Percentiles rank a stretch among this genome's conserved stretches.
These are phyloP conservation scores for Camellia japonica DNA, from an alignment of 148 eudicot species.

Conservation along the genomic window DNA sequence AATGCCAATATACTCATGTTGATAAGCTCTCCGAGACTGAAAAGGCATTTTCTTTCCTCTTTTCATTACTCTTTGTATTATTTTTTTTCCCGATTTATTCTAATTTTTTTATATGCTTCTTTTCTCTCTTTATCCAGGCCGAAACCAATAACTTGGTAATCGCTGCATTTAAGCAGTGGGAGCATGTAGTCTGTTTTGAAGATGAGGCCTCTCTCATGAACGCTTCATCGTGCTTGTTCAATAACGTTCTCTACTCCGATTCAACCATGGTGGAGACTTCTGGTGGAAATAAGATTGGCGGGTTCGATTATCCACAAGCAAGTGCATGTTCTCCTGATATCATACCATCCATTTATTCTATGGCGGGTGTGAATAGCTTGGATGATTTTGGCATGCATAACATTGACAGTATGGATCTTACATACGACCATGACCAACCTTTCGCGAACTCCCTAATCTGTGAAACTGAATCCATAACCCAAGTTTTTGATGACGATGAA, in stretches of 20 bases:
- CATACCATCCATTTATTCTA: conserved; percentile 58
- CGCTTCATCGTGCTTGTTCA: conserved; percentile 28
- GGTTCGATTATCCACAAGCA: conserved; percentile 32
- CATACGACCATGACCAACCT: conserved; percentile 42
- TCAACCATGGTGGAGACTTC: conserved; percentile 33
- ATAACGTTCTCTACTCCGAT: conserved; percentile 21
- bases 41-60: conserved; percentile 40
- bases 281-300: conserved; percentile 26
- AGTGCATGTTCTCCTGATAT: conserved; percentile 50
- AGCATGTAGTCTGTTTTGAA: conserved; percentile 56
- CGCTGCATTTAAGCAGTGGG: conserved; percentile 66
- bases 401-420: conserved; percentile 45
- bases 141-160: conserved; percentile 59
- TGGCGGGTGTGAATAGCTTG: conserved; percentile 47
- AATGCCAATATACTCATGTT: conserved; percentile 48
- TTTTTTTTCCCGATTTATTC: background rate
- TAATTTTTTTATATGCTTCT: background rate
- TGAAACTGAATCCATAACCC: conserved; percentile 39
- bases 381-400: conserved; percentile 49
- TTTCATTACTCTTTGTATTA: background rate
- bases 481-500: conserved; percentile 39
- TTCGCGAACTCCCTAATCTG: conserved; percentile 40
- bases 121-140: conserved; percentile 36
- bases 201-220: conserved; percentile 57
- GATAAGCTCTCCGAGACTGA: conserved; percentile 71